These are phyloP conservation scores for Eruca vesicaria DNA, from an alignment of 441 rosid genomes.

Conservation along the genomic window DNA sequence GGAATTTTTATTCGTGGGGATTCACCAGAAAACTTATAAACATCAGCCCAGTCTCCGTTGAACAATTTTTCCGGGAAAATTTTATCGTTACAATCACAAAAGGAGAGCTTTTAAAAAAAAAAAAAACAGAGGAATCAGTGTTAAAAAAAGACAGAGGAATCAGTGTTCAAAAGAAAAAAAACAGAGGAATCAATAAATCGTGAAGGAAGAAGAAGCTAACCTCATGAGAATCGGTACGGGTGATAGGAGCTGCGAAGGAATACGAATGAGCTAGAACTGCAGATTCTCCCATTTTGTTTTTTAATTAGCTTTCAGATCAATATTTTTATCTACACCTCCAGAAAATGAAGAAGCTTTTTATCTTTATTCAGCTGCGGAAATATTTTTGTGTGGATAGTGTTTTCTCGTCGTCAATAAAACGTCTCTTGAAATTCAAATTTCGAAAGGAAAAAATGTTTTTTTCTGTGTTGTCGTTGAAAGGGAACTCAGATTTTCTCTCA, in stretches of 20 bases:
- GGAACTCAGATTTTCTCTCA: slow-evolving; percentile 23
- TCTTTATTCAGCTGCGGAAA: background rate
- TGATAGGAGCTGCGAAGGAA: slow-evolving; percentile 34
- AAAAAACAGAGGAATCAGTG: background rate
- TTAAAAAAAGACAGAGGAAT: too few species aligned
- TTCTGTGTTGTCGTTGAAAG: slow-evolving; percentile 31
- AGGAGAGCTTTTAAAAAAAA: background rate
- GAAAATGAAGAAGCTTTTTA: background rate
- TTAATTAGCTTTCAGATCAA: slow-evolving; percentile 3
- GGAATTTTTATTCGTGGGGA: background rate
- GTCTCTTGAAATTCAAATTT: slow-evolving; percentile 28
- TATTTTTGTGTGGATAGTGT: background rate
- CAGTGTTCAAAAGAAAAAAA: too few species aligned
- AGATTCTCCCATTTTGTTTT: slow-evolving; percentile 33
- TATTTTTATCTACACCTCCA: background rate
- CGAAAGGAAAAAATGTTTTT: background rate
- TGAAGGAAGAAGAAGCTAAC: background rate
- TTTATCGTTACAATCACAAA: background rate
- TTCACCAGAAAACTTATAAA: slow-evolving; percentile 5
- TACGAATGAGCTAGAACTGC: slow-evolving; percentile 35
- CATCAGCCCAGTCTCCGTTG: background rate
- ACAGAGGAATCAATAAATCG: background rate
- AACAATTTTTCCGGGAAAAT: background rate
- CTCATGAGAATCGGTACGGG: slow-evolving; percentile 36
- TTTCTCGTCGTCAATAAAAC: slow-evolving; percentile 24